Evolutionary conservation across 352 stramenopile species (phyloP), one percentile per base, ranked within the genome.

Genomic region (Pythium apleroticum): DNA sequence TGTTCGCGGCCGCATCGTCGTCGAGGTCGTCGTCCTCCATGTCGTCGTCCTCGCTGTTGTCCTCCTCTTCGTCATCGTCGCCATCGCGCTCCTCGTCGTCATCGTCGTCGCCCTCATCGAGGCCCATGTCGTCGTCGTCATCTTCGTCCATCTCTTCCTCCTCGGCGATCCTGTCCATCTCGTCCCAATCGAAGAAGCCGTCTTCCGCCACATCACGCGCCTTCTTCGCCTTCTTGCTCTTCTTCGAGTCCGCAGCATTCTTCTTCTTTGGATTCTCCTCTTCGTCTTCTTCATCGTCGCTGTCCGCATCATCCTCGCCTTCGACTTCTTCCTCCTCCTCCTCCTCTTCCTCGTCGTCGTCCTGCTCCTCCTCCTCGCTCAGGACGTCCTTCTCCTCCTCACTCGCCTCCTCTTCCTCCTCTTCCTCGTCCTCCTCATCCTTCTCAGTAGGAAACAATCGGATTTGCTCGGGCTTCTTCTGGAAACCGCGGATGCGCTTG

Each of bases 141-240:
- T 85, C 69, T 0, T 77, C 67, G 31, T 69, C 72, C 14, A 79
- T 71, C 33, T 86, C 81, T 46, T 91, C 81, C 33, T 91, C 86
- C 60, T 95, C 86, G 1, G 84, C 86, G 0, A 86, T 83, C 53
- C 85, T 88, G 63, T 95, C 84, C 86, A 95, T 95, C 66, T 95
- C 86, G 28, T 93, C 86, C 86, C 86, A 95, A 57, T 95, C 81
- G 41, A 95, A 95, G 66, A 95, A 95, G 0, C 83, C 83, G 39
- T 93, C 86, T 64, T 92, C 83, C 2, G 77, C 76, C 17, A 90
- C 80, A 69, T 94, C 85, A 30, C 79, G 77, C 52, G 67, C 52
- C 63, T 82, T 88, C 72, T 88, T 90, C 22, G 46, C 46, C 65
- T 81, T 88, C 48, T 78, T 80, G 11, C 72, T 71, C 43, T 64